Percentiles rank a stretch among this genome's conserved stretches.
Conservation (phyloP, 495 filamentous ascomycete species). For the Bacidia gigantensis region DNA sequence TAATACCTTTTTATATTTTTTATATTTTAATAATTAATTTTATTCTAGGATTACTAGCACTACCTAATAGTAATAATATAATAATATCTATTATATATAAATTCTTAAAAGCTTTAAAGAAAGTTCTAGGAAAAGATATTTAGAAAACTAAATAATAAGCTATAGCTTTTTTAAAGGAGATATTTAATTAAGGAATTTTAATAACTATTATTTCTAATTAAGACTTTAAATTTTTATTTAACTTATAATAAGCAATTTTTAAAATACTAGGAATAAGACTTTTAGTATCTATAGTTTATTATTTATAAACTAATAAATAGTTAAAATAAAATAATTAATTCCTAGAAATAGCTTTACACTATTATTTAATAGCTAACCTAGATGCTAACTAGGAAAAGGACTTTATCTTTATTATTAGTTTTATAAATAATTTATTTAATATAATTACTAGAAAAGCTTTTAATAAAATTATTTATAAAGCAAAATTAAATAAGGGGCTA, state of each 20-base stretch:
- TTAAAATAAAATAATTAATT: slow-evolving; percentile 2
- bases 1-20: neutral
- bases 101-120: slow-evolving; percentile 1
- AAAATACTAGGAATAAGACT: slow-evolving; percentile 1
- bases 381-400: neutral
- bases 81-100: slow-evolving; percentile 2
- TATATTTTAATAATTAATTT: slow-evolving; percentile 1
- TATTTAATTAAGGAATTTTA: neutral
- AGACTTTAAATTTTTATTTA: slow-evolving; percentile 4
- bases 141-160: slow-evolving; percentile 1
- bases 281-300: slow-evolving; percentile 2
- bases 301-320: neutral
- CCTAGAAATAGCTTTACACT: neutral
- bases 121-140: neutral
- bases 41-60: slow-evolving; percentile 1
- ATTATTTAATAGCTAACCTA: neutral
- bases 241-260: slow-evolving; percentile 3
- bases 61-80: neutral
- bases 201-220: slow-evolving; percentile 2
- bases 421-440: neutral
- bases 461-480: slow-evolving; percentile 2
- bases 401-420: neutral
- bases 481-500: neutral
- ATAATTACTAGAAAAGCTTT: neutral
- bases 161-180: neutral